Conservation (phyloP, 2,329 filamentous ascomycete species). For the Thielaviopsis euricoi region DNA sequence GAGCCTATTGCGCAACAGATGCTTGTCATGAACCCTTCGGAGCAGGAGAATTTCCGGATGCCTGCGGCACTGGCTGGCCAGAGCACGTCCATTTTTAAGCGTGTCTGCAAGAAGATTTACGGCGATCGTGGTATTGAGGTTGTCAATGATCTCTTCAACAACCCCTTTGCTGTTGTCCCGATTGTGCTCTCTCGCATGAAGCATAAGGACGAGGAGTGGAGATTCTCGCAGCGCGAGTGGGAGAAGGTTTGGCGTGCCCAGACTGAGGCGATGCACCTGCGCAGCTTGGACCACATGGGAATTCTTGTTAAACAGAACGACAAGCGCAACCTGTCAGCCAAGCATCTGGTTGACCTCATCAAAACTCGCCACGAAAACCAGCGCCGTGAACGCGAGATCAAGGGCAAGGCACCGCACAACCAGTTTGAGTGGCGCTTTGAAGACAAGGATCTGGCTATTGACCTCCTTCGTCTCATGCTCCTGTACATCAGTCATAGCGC, state of each 20-base stretch:
- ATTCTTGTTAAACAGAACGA: constrained; percentile 77
- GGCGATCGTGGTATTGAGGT: constrained; percentile 75
- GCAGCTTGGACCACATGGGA: constrained; percentile 91
- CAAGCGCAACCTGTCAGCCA: constrained; percentile 80
- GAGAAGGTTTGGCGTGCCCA: constrained; percentile 97
- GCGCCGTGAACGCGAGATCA: constrained; percentile 51
- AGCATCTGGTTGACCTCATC: constrained; percentile 78
- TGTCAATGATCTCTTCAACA: constrained; percentile 68
- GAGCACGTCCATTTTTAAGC: constrained; percentile 91
- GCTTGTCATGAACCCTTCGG: constrained; percentile 56
- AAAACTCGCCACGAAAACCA: constrained; percentile 88
- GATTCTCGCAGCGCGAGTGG: constrained; percentile 92
- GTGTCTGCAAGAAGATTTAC: constrained; percentile 95
- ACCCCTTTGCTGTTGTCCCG: constrained; percentile 75
- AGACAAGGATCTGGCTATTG: constrained; percentile 51
- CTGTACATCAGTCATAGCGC: constrained; percentile 51
- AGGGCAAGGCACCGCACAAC: constrained; percentile 43
- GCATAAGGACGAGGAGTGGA: constrained; percentile 95
- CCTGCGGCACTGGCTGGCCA: constrained; percentile 75
- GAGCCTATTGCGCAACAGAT: constrained; percentile 90
- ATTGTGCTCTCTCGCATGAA: constrained; percentile 79
- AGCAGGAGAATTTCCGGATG: constrained; percentile 61
- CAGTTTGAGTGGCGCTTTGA: constrained; percentile 64
- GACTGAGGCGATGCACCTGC: constrained; percentile 87
- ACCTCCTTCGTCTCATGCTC: constrained; percentile 45